Evolutionary conservation across 1,284 basidiomycete genomes (phyloP).

Genomic region (Schizophyllum commune): DNA sequence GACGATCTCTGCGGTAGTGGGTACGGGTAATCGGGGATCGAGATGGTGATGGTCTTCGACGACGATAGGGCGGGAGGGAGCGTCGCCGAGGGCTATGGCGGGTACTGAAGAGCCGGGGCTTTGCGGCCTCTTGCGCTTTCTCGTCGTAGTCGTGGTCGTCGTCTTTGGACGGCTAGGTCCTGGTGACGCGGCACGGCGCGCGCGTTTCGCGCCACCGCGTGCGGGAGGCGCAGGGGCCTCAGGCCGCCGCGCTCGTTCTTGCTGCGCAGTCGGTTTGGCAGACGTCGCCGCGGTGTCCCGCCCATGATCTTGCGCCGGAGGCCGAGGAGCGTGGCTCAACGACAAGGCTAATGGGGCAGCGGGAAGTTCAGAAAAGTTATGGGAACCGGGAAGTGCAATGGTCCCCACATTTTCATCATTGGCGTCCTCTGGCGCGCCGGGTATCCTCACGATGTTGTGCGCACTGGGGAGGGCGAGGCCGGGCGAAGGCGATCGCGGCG

Average conservation of each 20-base stretch:
- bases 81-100: slow-evolving; percentile 33
- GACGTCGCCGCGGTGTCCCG: slow-evolving; percentile 6
- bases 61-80: slow-evolving; percentile 57
- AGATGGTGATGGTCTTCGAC: slow-evolving; percentile 40
- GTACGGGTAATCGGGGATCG: slow-evolving; percentile 29
- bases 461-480: slow-evolving; percentile 47
- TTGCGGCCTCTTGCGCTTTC: neutral
- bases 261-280: slow-evolving; percentile 5
- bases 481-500: slow-evolving; percentile 65
- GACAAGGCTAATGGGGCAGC: slow-evolving; percentile 65
- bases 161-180: neutral
- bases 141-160: neutral
- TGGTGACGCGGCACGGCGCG: neutral
- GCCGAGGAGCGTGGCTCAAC: slow-evolving; percentile 37
- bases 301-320: slow-evolving; percentile 23
- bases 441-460: slow-evolving; percentile 21
- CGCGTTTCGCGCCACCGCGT: slow-evolving; percentile 12
- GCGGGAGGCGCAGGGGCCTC: neutral
- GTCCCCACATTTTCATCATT: slow-evolving; percentile 81
- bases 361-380: slow-evolving; percentile 75
- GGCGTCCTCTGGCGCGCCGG: slow-evolving; percentile 3
- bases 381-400: slow-evolving; percentile 93
- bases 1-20: slow-evolving; percentile 50
- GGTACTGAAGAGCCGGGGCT: neutral
- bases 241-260: neutral